A percentile compares a stretch with the other conserved stretches of the same genome.
Evolutionary conservation across 305 asterid species (phyloP).

Genomic region (Solanum hybrid): DNA sequence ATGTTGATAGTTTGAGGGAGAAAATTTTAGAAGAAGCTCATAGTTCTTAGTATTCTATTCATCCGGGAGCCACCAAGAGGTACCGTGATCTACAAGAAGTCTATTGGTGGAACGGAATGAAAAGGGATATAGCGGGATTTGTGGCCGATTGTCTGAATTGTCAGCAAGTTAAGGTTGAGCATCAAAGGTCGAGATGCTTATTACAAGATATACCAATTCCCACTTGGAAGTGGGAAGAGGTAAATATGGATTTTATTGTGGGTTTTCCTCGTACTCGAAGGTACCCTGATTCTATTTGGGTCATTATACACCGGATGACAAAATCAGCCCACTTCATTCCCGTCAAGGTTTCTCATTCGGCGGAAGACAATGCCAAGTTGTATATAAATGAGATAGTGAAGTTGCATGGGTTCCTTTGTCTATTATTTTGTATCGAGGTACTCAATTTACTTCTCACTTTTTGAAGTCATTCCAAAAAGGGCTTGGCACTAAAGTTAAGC

Average conservation of each 20-base stretch:
- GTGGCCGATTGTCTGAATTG: neutral
- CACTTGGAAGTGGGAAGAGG: neutral
- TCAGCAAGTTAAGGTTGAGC: neutral
- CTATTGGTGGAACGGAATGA: neutral
- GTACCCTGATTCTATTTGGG: neutral
- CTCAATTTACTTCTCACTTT: too few species aligned
- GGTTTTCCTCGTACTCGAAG: neutral
- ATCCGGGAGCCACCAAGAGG: neutral
- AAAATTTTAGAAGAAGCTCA: neutral
- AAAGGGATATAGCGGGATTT: too few species aligned
- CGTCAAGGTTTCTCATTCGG: neutral
- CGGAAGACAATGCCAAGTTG: neutral
- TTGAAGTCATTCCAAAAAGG: too few species aligned
- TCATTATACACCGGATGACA: neutral
- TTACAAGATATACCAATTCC: neutral
- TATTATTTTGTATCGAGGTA: too few species aligned
- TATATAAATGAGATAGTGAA: neutral
- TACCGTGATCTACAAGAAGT: neutral
- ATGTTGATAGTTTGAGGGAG: neutral
- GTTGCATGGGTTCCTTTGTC: neutral
- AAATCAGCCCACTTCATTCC: neutral
- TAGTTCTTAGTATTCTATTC: too few species aligned
- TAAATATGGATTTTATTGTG: neutral
- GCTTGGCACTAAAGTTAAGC: neutral
- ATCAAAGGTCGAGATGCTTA: neutral